Conservation (phyloP, 108 stramenopile species). For the Thalassiosira profunda region DNA sequence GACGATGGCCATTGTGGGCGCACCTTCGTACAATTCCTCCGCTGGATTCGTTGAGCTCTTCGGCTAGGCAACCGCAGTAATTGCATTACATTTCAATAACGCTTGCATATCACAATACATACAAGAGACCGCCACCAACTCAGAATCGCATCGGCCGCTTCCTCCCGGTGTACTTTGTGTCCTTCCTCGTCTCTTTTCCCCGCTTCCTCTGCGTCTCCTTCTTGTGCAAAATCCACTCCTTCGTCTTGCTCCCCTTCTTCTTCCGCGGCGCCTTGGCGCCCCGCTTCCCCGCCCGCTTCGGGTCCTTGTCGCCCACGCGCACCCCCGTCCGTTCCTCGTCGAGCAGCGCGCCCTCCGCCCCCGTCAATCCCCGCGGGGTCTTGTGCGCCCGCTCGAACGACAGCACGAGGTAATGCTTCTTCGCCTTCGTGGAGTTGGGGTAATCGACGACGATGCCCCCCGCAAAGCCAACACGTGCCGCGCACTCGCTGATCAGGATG, state of each 20-base stretch:
- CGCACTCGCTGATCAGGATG: conserved; percentile 94
- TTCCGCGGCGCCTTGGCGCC: conserved; percentile 39
- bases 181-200: conserved; percentile 93
- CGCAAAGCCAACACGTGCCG: conserved; percentile 93
- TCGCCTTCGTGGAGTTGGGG: conserved; percentile 99
- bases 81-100: too few relatives aligned
- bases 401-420: conserved; percentile 99
- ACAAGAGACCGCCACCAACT: too few relatives aligned
- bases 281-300: conserved; percentile 34
- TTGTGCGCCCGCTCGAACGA: conserved; percentile 87
- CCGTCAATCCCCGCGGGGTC: conserved; percentile 64
- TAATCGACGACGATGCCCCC: conserved; percentile 99
- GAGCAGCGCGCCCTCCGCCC: conserved; percentile 24
- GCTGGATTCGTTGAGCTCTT: conserved; percentile 4
- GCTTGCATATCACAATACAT: too few relatives aligned
- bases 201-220: conserved; percentile 95
- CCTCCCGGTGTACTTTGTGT: conserved; percentile 98
- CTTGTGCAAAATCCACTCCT: conserved; percentile 98
- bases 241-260: conserved; percentile 86
- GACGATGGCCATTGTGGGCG: background rate
- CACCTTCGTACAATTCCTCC: conserved; percentile 5
- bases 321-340: conserved; percentile 25
- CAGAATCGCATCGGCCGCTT: conserved; percentile 96
- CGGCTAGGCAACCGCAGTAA: too few relatives aligned
- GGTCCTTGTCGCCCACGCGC: conserved; percentile 42